These are phyloP conservation scores for Boletus holoroseus DNA, from an alignment of 1,284 basidiomycete genomes.

Conservation along the genomic window DNA sequence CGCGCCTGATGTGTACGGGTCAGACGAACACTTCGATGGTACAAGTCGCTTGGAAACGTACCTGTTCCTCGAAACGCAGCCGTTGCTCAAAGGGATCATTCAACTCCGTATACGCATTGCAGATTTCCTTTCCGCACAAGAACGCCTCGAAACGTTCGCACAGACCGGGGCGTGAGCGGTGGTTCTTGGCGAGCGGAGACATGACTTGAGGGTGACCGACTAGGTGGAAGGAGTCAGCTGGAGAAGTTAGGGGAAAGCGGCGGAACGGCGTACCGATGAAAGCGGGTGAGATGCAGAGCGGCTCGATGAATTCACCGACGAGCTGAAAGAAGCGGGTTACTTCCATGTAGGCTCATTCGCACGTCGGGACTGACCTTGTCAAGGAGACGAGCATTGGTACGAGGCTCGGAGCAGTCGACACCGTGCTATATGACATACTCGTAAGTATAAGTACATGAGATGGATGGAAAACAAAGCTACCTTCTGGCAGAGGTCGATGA, in stretches of 20 bases:
- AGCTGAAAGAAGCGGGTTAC: slow-evolving; percentile 46
- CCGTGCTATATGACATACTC: slow-evolving; percentile 64
- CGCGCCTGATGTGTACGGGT: slow-evolving; percentile 43
- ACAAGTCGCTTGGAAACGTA: slow-evolving; percentile 21
- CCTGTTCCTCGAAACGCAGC: slow-evolving; percentile 93
- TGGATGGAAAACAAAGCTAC: slow-evolving; percentile 34
- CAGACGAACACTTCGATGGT: not conserved
- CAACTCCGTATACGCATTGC: slow-evolving; percentile 97
- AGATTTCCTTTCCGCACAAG: slow-evolving; percentile 97
- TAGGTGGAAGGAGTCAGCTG: slow-evolving; percentile 27
- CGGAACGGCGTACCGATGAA: slow-evolving; percentile 73
- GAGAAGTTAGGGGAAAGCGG: not conserved
- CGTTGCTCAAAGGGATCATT: slow-evolving; percentile 98
- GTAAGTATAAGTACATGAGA: not conserved
- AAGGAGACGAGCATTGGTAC: slow-evolving; percentile 91
- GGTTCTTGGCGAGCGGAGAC: slow-evolving; percentile 97
- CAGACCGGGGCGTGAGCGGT: slow-evolving; percentile 87
- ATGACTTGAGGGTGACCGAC: slow-evolving; percentile 99
- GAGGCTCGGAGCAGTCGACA: slow-evolving; percentile 95
- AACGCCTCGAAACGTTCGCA: slow-evolving; percentile 99
- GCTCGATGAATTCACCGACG: slow-evolving; percentile 97
- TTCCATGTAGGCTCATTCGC: not conserved
- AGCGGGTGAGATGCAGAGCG: slow-evolving; percentile 91
- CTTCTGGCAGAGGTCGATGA: slow-evolving; percentile 82
- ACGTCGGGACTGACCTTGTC: slow-evolving; percentile 69